These are phyloP conservation scores for Dactylorhiza incarnata DNA, from an alignment of 106 monocot genomes.

Conservation along the genomic window DNA sequence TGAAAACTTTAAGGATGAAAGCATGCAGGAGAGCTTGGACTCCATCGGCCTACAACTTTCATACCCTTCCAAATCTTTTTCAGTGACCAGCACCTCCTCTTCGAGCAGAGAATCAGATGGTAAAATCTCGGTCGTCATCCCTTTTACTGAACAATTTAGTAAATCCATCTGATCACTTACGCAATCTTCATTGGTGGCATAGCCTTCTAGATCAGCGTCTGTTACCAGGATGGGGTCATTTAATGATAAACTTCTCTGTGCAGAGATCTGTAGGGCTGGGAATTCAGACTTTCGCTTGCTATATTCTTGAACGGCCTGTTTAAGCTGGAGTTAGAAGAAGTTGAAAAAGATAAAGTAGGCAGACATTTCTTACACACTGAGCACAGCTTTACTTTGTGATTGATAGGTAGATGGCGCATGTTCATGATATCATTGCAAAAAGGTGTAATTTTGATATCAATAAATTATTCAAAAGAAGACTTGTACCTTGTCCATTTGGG, in stretches of 20 bases:
- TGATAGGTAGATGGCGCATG: too few relatives aligned
- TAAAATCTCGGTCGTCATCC: not conserved
- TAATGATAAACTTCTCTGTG: constrained; percentile 2
- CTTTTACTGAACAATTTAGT: not conserved
- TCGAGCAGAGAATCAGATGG: constrained; percentile 1
- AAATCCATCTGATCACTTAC: constrained; percentile 3
- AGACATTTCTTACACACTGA: not conserved
- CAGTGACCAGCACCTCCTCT: constrained; percentile 18
- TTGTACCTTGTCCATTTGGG: not conserved
- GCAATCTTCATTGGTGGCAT: constrained; percentile 10
- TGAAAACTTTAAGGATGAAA: constrained; percentile 7
- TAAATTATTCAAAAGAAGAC: not conserved
- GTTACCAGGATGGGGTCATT: constrained; percentile 43
- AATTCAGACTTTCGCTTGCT: constrained; percentile 27
- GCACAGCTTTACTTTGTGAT: not conserved
- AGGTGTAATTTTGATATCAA: not conserved
- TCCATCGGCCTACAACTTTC: constrained; percentile 14
- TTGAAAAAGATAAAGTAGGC: not conserved
- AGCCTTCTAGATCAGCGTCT: constrained; percentile 60
- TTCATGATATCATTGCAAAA: not conserved
- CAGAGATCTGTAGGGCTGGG: constrained; percentile 21
- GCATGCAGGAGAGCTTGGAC: constrained; percentile 38
- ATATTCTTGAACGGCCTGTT: constrained; percentile 54
- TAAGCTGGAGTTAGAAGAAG: not conserved
- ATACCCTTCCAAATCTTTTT: constrained; percentile 21